Conservation (phyloP, 345 rosid species). For the Sisymbrium irio region DNA sequence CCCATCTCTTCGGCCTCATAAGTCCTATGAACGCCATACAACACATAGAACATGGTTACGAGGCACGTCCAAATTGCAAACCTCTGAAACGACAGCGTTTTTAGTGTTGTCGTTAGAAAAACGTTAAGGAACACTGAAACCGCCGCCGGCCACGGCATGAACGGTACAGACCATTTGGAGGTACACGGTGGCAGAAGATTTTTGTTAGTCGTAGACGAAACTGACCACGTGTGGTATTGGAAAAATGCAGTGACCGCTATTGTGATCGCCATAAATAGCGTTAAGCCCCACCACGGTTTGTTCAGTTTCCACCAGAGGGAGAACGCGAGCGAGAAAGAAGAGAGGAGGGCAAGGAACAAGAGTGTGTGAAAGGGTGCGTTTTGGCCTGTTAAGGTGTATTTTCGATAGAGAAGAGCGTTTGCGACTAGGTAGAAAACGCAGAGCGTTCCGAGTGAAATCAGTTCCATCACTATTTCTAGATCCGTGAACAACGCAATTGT, state of each 20-base stretch:
- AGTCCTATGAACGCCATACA: slow-evolving; percentile 88
- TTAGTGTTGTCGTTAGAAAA: slow-evolving; percentile 69
- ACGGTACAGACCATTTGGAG: slow-evolving; percentile 67
- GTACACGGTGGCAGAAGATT: neutral
- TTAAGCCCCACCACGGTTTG: slow-evolving; percentile 54
- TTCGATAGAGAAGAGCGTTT: slow-evolving; percentile 76
- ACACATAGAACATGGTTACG: slow-evolving; percentile 61
- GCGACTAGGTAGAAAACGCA: slow-evolving; percentile 86
- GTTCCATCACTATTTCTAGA: slow-evolving; percentile 57
- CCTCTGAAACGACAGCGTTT: slow-evolving; percentile 53
- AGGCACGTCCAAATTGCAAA: slow-evolving; percentile 73
- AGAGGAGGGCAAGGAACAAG: slow-evolving; percentile 65
- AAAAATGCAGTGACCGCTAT: slow-evolving; percentile 46
- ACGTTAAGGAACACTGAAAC: slow-evolving; percentile 69
- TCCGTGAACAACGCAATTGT: slow-evolving; percentile 85
- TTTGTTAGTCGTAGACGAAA: slow-evolving; percentile 20
- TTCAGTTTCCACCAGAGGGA: slow-evolving; percentile 66
- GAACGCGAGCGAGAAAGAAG: slow-evolving; percentile 55
- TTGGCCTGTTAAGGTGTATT: slow-evolving; percentile 48
- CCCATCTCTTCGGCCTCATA: slow-evolving; percentile 74
- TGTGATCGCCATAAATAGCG: slow-evolving; percentile 43
- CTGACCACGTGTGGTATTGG: slow-evolving; percentile 40
- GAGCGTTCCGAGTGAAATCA: slow-evolving; percentile 78
- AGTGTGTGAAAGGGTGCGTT: slow-evolving; percentile 56
- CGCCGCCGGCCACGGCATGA: slow-evolving; percentile 95